A percentile compares a stretch with the other conserved stretches of the same genome.
Evolutionary conservation across 331 rosid genomes (phyloP).

Genomic region (Telfairia occidentalis): DNA sequence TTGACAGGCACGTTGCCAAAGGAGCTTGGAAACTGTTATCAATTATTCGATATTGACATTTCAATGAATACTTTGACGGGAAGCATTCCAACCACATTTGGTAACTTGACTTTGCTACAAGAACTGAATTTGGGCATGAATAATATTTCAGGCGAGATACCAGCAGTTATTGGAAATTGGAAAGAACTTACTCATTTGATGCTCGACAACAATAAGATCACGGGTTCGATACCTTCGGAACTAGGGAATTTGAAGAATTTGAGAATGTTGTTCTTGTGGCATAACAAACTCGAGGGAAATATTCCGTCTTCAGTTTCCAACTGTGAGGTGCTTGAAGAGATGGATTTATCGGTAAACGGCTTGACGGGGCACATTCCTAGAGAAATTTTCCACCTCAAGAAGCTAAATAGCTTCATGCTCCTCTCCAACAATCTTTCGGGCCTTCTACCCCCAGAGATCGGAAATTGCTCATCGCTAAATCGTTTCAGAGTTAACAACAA

Average conservation of each 20-base stretch:
- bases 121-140: constrained; percentile 64
- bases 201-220: constrained; percentile 59
- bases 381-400: constrained; percentile 56
- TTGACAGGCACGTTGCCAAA: constrained; percentile 59
- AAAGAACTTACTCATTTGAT: constrained; percentile 44
- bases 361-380: constrained; percentile 62
- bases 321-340: constrained; percentile 47
- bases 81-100: constrained; percentile 52
- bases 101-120: constrained; percentile 42
- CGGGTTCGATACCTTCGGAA: constrained; percentile 60
- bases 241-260: constrained; percentile 52
- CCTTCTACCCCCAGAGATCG: constrained; percentile 44
- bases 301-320: constrained; percentile 60
- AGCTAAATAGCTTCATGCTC: constrained; percentile 56
- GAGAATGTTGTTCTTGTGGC: constrained; percentile 57
- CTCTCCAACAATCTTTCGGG: constrained; percentile 64
- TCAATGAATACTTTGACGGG: constrained; percentile 71
- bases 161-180: constrained; percentile 52
- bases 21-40: constrained; percentile 52
- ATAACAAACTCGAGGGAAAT: constrained; percentile 57
- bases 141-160: constrained; percentile 74
- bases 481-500: constrained; percentile 58
- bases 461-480: constrained; percentile 68
- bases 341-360: constrained; percentile 67
- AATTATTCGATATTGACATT: constrained; percentile 47